Evolutionary conservation across 2,329 filamentous ascomycete species (phyloP), one percentile per base, ranked within the genome.

Genomic region (Verticillium nubilum): DNA sequence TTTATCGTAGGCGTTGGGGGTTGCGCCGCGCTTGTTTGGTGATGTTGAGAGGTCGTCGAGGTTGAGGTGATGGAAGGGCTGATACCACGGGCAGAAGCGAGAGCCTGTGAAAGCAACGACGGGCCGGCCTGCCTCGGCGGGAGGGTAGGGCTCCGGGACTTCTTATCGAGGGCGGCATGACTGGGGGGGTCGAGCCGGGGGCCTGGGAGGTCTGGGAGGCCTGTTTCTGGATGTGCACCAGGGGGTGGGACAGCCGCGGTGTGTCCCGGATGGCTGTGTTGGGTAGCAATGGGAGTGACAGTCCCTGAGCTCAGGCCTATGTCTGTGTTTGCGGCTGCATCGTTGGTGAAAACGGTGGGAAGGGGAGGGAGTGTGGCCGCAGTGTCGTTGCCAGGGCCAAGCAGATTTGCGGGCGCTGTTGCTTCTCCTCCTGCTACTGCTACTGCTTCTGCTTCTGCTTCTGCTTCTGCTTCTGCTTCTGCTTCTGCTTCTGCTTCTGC

Each of bases 11-110:
- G n/a, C 63, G 57, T 53, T 54, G 61, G 19, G 59, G 59, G 19
- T 57, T 57, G 28, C 59, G 29, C 55, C 56, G 60, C 56, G 33
- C 58, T 60, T 47, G 61, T 58, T 10, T 26, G 29, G 31, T 42
- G 31, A 12, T 28, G 28, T 7, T 29, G 33, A 37, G 54, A 35
- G 54, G 54, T 9, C 9, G 55, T 29, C 25, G 55, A 27, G n/a
- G 37, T 29, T 42, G n/a, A 23, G 15, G 35, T n/a, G 5, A 19
- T 7, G 10, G 56, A 19, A 62, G 59, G 42, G 31, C 29, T 58
- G 42, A 84, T 82, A 68, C 81, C 82, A 67, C 82, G 80, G 68
- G 82, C 82, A 72, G 81, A 82, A 69, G 82, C 82, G 70, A 85
- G 75, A 69, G 82, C 82, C 72, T 85, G 80, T 61, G 80, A 79